Conservation (phyloP, 345 rosid species). For the Eucalyptus curtisii region DNA sequence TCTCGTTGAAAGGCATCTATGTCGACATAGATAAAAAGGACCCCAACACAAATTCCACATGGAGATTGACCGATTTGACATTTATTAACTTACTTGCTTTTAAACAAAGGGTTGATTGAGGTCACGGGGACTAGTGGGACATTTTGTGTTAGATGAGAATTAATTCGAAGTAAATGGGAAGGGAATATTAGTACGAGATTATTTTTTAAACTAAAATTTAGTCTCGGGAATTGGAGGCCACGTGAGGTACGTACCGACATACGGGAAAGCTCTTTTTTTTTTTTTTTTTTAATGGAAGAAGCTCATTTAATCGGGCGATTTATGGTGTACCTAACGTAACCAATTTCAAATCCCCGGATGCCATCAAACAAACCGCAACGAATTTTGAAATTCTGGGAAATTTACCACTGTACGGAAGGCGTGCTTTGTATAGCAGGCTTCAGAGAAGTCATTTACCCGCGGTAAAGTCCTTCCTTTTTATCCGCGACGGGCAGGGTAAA, state of each 20-base stretch:
- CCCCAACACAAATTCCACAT: neutral
- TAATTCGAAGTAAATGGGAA: neutral
- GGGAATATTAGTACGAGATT: neutral
- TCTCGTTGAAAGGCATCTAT: fast-evolving
- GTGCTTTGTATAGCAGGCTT: neutral
- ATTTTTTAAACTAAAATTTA: neutral
- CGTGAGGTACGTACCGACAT: neutral
- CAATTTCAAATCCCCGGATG: neutral
- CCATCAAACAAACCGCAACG: neutral
- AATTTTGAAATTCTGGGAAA: neutral
- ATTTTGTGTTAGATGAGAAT: neutral
- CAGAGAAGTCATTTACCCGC: neutral
- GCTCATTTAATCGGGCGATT: neutral
- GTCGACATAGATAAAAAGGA: neutral
- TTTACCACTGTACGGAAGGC: neutral
- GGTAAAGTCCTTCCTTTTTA: neutral
- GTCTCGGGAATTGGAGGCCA: neutral
- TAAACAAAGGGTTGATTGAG: neutral
- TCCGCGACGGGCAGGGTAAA: neutral
- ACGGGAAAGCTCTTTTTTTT: neutral
- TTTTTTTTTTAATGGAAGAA: neutral
- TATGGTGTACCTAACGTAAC: neutral
- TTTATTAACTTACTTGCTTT: neutral
- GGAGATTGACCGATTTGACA: neutral
- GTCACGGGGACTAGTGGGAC: neutral